These are phyloP conservation scores for Globomyces sp. DNA, from an alignment of 371 early-diverging fungal genomes.

Conservation along the genomic window DNA sequence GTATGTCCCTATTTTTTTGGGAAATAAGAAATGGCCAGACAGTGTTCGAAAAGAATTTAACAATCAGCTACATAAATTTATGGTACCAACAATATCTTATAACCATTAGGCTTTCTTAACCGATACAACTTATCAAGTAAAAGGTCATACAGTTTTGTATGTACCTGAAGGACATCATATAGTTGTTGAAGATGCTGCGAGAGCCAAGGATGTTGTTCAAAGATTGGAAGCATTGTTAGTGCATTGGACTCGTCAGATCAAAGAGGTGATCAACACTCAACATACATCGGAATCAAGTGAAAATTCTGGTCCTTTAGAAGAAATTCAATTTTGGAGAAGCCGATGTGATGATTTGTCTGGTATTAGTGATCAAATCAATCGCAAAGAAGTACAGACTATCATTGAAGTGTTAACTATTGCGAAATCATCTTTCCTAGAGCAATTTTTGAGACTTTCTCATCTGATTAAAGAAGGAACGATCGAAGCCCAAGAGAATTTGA, in stretches of 20 bases:
- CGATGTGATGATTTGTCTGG: constrained; percentile 58
- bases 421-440: constrained; percentile 57
- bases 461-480: constrained; percentile 53
- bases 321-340: constrained; percentile 57
- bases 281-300: constrained; percentile 53
- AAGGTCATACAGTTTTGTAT: constrained; percentile 56
- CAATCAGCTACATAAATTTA: constrained; percentile 53
- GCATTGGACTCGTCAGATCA: constrained; percentile 63
- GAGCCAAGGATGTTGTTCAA: constrained; percentile 54
- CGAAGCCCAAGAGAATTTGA: constrained; percentile 60
- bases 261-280: constrained; percentile 57
- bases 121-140: constrained; percentile 50
- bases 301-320: constrained; percentile 55
- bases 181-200: constrained; percentile 25
- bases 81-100: constrained; percentile 22
- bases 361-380: constrained; percentile 52
- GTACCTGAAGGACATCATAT: constrained; percentile 25
- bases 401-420: constrained; percentile 43
- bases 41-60: constrained; percentile 46
- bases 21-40: constrained; percentile 51
- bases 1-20: constrained; percentile 51
- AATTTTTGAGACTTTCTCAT: constrained; percentile 51
- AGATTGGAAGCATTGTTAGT: constrained; percentile 51
- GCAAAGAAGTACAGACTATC: constrained; percentile 48
- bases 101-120: constrained; percentile 42